A percentile compares a stretch with the other conserved stretches of the same genome.
These are phyloP conservation scores for Peronospora farinosa DNA, from an alignment of 352 stramenopile species.

Conservation along the genomic window DNA sequence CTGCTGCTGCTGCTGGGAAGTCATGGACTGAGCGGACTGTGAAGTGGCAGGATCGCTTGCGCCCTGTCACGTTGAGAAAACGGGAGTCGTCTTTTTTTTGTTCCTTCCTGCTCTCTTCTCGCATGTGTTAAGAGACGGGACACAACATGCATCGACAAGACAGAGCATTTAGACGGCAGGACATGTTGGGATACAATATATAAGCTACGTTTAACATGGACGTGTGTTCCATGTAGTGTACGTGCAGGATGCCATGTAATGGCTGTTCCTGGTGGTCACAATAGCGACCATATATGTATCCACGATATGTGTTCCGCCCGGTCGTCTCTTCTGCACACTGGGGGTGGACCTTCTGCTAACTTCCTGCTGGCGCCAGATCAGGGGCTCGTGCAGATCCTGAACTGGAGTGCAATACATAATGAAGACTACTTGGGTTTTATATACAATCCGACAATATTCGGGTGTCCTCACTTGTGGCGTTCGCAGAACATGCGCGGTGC, in stretches of 20 bases:
- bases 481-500: conserved; percentile 26
- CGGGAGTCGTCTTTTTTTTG: conserved; percentile 18
- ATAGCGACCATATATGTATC: too few relatives aligned
- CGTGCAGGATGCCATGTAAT: neutral
- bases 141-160: conserved; percentile 6
- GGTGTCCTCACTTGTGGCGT: conserved; percentile 18
- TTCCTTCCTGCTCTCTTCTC: conserved; percentile 23
- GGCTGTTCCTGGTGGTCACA: neutral
- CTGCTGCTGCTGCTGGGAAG: conserved; percentile 4
- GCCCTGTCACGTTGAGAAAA: conserved; percentile 9
- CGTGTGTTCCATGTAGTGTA: neutral
- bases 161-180: too few relatives aligned
- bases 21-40: conserved; percentile 12
- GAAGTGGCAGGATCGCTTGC: neutral
- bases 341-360: conserved; percentile 30
- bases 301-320: conserved; percentile 14
- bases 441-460: conserved; percentile 22
- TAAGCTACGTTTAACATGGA: too few relatives aligned
- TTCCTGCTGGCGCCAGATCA: conserved; percentile 4
- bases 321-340: neutral
- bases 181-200: too few relatives aligned
- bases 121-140: conserved; percentile 11
- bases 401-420: conserved; percentile 13
- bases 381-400: conserved; percentile 11
- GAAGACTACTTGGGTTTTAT: neutral